These are phyloP conservation scores for Colletotrichum agaves DNA, from an alignment of 2,329 filamentous ascomycete genomes.

Conservation along the genomic window DNA sequence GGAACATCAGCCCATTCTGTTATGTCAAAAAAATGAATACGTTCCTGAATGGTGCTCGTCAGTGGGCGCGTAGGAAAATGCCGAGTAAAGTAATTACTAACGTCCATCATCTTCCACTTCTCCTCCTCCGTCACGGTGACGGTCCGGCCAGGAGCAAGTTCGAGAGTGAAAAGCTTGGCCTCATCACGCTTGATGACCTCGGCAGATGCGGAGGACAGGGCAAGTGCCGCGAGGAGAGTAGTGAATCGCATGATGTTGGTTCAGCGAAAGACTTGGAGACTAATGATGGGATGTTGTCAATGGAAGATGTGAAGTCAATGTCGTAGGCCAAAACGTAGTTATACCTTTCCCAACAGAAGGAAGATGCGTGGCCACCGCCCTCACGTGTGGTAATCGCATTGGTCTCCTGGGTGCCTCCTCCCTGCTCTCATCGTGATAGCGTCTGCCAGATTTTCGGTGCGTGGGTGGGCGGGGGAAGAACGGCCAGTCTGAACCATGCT, in stretches of 20 bases:
- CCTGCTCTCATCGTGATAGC: background rate
- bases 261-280: too few species aligned
- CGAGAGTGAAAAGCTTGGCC: constrained; percentile 39
- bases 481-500: background rate
- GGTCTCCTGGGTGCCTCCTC: background rate
- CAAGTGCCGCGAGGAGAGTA: constrained; percentile 39
- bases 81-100: background rate
- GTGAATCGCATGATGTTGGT: constrained; percentile 37
- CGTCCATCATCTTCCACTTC: constrained; percentile 42
- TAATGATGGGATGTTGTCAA: too few species aligned
- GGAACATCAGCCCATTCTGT: constrained; percentile 39
- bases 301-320: too few species aligned
- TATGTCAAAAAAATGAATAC: constrained; percentile 42
- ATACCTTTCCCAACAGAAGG: background rate
- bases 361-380: background rate
- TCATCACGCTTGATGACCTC: constrained; percentile 31
- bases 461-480: background rate
- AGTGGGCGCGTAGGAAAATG: accelerated
- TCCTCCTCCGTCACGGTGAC: constrained; percentile 42
- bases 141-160: constrained; percentile 39
- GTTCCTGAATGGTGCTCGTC: constrained; percentile 27
- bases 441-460: background rate
- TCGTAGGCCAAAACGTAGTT: background rate
- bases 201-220: constrained; percentile 33
- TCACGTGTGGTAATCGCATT: background rate